phyloP scores from a whole-genome alignment of 352 stramenopile species.

The Phytophthora sp. region DNA sequence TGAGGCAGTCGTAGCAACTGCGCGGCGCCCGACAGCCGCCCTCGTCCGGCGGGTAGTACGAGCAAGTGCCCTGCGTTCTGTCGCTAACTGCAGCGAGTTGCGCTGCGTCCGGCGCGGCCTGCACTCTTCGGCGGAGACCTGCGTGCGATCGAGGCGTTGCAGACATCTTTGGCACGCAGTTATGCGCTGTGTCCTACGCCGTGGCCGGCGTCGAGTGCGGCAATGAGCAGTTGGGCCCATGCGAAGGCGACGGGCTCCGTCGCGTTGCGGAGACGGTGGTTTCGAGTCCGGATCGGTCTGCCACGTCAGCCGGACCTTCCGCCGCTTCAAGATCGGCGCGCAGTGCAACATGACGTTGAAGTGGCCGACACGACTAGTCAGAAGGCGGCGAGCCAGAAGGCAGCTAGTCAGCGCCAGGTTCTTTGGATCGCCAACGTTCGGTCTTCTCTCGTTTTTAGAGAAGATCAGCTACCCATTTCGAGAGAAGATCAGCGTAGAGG shows the following conservation, averaged over 20 bases:
- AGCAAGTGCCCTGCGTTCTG: slow-evolving; percentile 29
- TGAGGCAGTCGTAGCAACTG: slow-evolving; percentile 52
- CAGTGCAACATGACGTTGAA: slow-evolving; percentile 15
- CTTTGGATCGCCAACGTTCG: slow-evolving; percentile 10
- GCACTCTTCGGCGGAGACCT: slow-evolving; percentile 7
- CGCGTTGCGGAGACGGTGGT: slow-evolving; percentile 11
- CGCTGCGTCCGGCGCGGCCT: background rate
- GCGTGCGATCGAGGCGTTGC: slow-evolving; percentile 4
- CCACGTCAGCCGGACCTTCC: background rate
- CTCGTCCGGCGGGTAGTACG: slow-evolving; percentile 34
- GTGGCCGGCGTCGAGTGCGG: slow-evolving; percentile 2
- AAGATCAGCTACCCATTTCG: too few species aligned
- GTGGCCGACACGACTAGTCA: background rate
- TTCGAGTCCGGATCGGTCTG: slow-evolving; percentile 2
- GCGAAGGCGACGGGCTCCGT: slow-evolving; percentile 12
- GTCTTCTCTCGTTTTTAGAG: too few species aligned
- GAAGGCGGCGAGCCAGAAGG: slow-evolving; percentile 5
- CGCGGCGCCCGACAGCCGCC: slow-evolving; percentile 33
- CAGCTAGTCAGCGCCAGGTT: slow-evolving; percentile 2
- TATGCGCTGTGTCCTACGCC: slow-evolving; percentile 11
- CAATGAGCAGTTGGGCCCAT: slow-evolving; percentile 12
- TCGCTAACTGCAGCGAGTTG: background rate
- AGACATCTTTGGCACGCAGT: slow-evolving; percentile 5
- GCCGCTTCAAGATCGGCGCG: slow-evolving; percentile 5
- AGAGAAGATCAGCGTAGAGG: too few species aligned